Base-by-base conservation (phyloP, 2,329 filamentous ascomycete species). In the Fonsecaea nubica region DNA sequence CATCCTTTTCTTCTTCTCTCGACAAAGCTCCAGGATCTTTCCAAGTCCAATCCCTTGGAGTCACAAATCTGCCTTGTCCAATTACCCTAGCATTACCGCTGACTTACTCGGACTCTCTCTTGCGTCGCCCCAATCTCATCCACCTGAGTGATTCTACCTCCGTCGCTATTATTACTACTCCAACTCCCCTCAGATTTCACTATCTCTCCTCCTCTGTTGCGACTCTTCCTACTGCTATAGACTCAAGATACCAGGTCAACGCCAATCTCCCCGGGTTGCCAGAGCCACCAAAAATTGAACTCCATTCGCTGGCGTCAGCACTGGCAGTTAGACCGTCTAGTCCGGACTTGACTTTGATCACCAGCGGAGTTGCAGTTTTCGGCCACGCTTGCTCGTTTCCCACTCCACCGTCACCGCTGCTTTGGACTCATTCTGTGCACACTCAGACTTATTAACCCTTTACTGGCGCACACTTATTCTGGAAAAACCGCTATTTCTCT, bases 321-420 rank as follows among this genome's bases (percentile, higher is more conserved):
- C 12, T 30, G 45, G 45, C 45, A 12, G 45, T 50, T 25, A 18
- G 21, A 50, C 10, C 45, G 21, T 50, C 45, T 50, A 50, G 18
- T 50, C 45, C 45, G 45, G 45, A 50, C 18, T 50, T 25, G 45
- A 50, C 45, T 50, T 21, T 50, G 45, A 50, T 50, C 45, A 50
- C 45, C 45, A 50, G 45, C 45, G 45, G 45, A 50, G 30, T 50
- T 50, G 45, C 45, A 21, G 21, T 50, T 50, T 50, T 30, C 9
- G 45, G 45, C 45, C 21, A 50, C 45, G 45, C 45, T 50, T 50
- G 45, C 18, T 50, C 45, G 25, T 25, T 21, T 50, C 45, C 45
- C 45, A 50, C 45, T 50, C 45, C 45, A 50, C 45, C 45, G 45
- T 50, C 18, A 50, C 45, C 45, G 45, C 45, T 50, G 45, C 21